Percentiles rank a stretch among this genome's conserved stretches.
Evolutionary conservation across 805 yeast genomes (phyloP).

Genomic region (Candida piceae): DNA sequence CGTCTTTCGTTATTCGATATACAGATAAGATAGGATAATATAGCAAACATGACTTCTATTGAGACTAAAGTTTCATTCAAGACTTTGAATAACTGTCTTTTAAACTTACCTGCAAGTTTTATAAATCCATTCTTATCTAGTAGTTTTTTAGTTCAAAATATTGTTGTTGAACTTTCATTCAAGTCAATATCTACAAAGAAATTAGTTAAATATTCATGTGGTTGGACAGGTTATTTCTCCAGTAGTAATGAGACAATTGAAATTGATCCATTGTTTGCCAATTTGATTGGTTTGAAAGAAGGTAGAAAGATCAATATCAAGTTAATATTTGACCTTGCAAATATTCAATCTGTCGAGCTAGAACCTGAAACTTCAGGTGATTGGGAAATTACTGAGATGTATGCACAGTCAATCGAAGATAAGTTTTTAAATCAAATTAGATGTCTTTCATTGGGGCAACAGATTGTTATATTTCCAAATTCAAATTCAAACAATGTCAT

Average conservation of each 20-base stretch:
- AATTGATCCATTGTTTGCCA: constrained; percentile 65
- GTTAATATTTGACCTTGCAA: constrained; percentile 45
- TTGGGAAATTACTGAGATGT: constrained; percentile 86
- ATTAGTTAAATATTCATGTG: constrained; percentile 17
- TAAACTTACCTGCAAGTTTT: constrained; percentile 33
- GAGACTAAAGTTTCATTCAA: constrained; percentile 20
- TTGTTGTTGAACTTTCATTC: constrained; percentile 30
- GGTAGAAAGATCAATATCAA: constrained; percentile 36
- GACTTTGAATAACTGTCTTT: constrained; percentile 29
- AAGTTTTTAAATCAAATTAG: constrained; percentile 75
- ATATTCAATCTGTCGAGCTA: constrained; percentile 57
- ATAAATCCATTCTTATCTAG: constrained; percentile 34
- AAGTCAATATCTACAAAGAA: constrained; percentile 9
- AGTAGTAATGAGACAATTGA: constrained; percentile 35
- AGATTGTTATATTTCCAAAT: constrained; percentile 65
- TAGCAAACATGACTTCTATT: constrained; percentile 16
- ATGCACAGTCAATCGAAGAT: constrained; percentile 72
- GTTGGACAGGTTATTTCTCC: constrained; percentile 30
- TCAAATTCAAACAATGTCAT: constrained; percentile 57
- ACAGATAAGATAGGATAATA: too few species aligned
- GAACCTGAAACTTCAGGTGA: constrained; percentile 77
- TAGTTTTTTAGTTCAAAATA: constrained; percentile 35
- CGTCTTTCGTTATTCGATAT: too few species aligned
- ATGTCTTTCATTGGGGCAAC: constrained; percentile 56
- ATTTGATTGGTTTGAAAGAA: constrained; percentile 41